A percentile compares a stretch with the other conserved stretches of the same genome.
These are phyloP conservation scores for Yamadazyma aaseri DNA, from an alignment of 1,139 yeast genomes.

Conservation along the genomic window DNA sequence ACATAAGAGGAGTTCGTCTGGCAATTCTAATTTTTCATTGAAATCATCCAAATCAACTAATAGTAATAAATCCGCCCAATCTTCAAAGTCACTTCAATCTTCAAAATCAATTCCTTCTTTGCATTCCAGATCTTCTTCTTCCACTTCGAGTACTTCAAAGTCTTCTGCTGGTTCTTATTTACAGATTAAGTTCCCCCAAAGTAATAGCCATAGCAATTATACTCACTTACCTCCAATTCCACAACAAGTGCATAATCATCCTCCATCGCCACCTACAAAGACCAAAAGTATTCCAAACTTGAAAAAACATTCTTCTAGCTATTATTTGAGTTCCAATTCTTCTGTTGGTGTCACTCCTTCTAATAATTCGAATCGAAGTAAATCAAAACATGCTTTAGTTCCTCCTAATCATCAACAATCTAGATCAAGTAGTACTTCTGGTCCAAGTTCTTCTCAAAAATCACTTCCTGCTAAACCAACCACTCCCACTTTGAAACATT, in stretches of 20 bases:
- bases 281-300: not conserved
- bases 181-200: constrained; percentile 3
- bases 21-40: constrained; percentile 12
- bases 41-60: constrained; percentile 11
- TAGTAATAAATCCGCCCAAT: constrained; percentile 8
- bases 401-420: too few species aligned
- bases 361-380: not conserved
- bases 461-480: constrained; percentile 2
- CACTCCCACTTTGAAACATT: constrained; percentile 8
- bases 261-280: not conserved
- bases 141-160: constrained; percentile 10
- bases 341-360: constrained; percentile 3
- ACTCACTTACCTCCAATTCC: constrained; percentile 7
- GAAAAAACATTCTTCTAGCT: constrained; percentile 5
- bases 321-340: constrained; percentile 4
- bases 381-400: not conserved
- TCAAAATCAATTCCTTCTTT: constrained; percentile 6
- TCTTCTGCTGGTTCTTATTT: constrained; percentile 8
- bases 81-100: constrained; percentile 6
- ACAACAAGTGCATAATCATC: constrained; percentile 1
- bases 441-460: not conserved
- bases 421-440: constrained; percentile 1
- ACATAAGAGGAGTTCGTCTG: constrained; percentile 13
- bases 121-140: constrained; percentile 14
- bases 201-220: constrained; percentile 3